Base-by-base conservation (phyloP, 108 stramenopile species). In the Aurantiochytrium sp. region DNA sequence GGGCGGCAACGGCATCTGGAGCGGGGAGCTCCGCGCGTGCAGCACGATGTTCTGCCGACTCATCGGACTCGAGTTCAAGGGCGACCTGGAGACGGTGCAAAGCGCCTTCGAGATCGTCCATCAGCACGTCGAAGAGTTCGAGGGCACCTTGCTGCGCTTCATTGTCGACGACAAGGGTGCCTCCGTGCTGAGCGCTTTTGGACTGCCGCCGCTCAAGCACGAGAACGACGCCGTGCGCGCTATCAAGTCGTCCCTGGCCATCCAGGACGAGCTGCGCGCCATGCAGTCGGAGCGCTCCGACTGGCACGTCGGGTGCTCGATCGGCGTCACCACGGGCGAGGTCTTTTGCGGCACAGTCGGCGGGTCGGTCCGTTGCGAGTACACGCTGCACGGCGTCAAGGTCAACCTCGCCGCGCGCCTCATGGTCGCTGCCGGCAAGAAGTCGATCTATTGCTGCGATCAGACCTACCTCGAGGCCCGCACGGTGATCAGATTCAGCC, bases 101-200 rank as follows among this genome's bases (percentile, higher is more conserved):
- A 8, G 54, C 30, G 27, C 54, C 21, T 86, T 55, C 27, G 54
- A 31, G 54, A n/a, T 86, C 54, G 52, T 86, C 6, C 86, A 92
- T 45, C 50, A 88, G 48, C 42, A 88, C 12, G 87, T 93, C 6
- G 92, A 92, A 73, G 86, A 87, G 39, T 88, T 45, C 55, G 93
- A 93, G 73, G 93, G 93, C 69, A 87, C 89, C 52, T 81, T 94
- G 24, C 88, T 91, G 55, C 91, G 93, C 88, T 94, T 93, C 55
- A 89, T 93, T 36, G 89, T 93, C 15, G 93, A 94, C 65, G 93
- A 94, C 91, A 94, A 94, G 91, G 93, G 93, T 17, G 89, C 90
- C 34, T 90, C 91, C 22, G 48, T 92, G 17, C 93, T 94, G 50
- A 92, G 90, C 6, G 91, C 88, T 65, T 94, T 91, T 55, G 93